Evolutionary conservation across 2,329 filamentous ascomycete genomes (phyloP).

Genomic region (Colletotrichum navitas): DNA sequence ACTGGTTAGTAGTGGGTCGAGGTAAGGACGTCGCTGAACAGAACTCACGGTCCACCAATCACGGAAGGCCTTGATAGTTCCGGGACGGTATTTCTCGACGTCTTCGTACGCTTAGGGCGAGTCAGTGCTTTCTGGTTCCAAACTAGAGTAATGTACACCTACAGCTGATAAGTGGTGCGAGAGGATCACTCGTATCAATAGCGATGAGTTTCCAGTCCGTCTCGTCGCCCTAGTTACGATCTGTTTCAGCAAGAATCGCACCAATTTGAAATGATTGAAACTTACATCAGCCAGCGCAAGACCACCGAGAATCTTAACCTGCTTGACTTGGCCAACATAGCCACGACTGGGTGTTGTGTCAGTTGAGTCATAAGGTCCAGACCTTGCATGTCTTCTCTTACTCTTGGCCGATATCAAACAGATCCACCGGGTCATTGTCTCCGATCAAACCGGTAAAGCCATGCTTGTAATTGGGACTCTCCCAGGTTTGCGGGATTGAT

Average conservation of each 20-base stretch:
- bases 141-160: conserved; percentile 16
- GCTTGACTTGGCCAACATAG: conserved; percentile 55
- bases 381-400: conserved; percentile 36
- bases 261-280: background rate
- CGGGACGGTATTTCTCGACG: conserved; percentile 55
- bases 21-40: fast-evolving
- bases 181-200: conserved; percentile 55
- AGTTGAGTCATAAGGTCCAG: background rate
- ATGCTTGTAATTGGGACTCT: conserved; percentile 56
- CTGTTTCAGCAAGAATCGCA: background rate
- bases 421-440: conserved; percentile 58
- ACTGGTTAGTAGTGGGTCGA: background rate
- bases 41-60: conserved; percentile 55
- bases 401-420: conserved; percentile 55
- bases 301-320: conserved; percentile 57
- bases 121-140: background rate
- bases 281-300: conserved; percentile 55
- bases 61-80: conserved; percentile 51
- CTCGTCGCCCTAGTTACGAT: conserved; percentile 46
- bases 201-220: conserved; percentile 58
- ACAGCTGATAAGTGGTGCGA: conserved; percentile 53
- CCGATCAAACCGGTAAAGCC: conserved; percentile 53
- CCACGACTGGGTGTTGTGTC: conserved; percentile 44
- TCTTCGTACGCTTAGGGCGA: conserved; percentile 49
- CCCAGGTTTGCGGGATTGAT: conserved; percentile 60